Conservation (phyloP, 768 basidiomycete species). For the Mycena indigotica region DNA sequence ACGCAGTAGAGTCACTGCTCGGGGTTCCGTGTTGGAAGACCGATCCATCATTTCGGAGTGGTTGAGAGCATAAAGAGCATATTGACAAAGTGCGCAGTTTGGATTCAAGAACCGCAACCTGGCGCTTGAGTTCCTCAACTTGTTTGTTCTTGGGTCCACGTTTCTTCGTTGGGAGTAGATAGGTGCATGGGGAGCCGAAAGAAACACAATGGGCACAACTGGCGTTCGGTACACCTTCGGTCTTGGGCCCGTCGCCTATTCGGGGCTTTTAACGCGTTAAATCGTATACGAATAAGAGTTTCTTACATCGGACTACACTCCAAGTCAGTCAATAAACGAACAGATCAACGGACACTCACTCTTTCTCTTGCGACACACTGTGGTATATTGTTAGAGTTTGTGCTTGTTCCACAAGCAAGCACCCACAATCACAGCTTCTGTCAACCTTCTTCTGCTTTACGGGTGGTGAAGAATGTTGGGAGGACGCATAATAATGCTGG, state of each 20-base stretch:
- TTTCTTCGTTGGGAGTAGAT: slow-evolving; percentile 3
- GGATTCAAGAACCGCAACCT: slow-evolving; percentile 44
- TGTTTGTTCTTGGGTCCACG: slow-evolving; percentile 14
- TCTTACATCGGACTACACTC: slow-evolving; percentile 15
- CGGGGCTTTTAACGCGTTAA: not conserved
- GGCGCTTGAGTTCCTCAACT: slow-evolving; percentile 54
- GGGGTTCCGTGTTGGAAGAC: slow-evolving; percentile 8
- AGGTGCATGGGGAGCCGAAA: slow-evolving; percentile 13
- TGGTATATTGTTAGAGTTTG: too few relatives aligned
- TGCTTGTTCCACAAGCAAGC: too few relatives aligned
- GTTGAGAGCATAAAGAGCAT: slow-evolving; percentile 17
- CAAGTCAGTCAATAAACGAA: not conserved
- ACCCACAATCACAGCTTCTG: not conserved
- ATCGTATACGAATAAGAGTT: not conserved
- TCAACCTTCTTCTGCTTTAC: not conserved
- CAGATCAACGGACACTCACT: not conserved
- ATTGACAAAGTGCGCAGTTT: slow-evolving; percentile 29
- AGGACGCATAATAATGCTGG: not conserved
- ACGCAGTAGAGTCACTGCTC: slow-evolving; percentile 1
- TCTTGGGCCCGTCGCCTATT: slow-evolving; percentile 12
- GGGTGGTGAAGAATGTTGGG: not conserved
- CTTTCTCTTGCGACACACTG: not conserved
- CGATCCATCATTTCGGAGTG: slow-evolving; percentile 5
- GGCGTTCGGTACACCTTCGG: not conserved
- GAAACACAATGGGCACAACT: slow-evolving; percentile 13